Base-by-base conservation (phyloP, 2,329 filamentous ascomycete species). In the Pyrenophora tritici-repentis region DNA sequence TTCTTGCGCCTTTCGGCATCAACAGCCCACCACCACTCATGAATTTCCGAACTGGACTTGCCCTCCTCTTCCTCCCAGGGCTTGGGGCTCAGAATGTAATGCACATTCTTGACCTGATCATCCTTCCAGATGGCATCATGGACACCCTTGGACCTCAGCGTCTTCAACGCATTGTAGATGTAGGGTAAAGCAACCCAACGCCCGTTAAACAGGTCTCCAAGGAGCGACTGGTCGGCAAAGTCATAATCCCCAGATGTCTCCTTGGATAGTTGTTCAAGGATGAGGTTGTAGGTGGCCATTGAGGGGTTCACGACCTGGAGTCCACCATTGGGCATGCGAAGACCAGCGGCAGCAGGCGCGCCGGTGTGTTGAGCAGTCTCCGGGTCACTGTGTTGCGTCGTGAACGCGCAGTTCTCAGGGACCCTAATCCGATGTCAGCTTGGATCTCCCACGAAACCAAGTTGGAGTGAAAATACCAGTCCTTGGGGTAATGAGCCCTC, bases 401-500 rank as follows among this genome's bases (percentile, higher is more conserved):
- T 86, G 68, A 82, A 86, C 8, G 82, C 84, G 67, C 84, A 86
- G 56, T 86, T 86, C 47, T 76, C 75, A 0, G 83, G 82, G 6
- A 82, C 66, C 78, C 77, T 58, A 20, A 22, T 34, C 5, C 4
- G 4, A 10, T 9, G 35, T 55, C 18, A 55, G 37, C n/a, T 5
- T 33, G 3, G 2, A 13, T 13, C 16, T 36, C 24, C 14, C 16
- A 12, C 26, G 7, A 13, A 33, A 7, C 3, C 18, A 20, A 13
- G 32, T 12, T 6, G 2, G 13, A 17, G 10, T 9, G 16, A 4
- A 29, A n/a, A 31, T 75, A 84, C 85, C 89, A 96, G 70, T 90
- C 76, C 41, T 76, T 73, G 0, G 91, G 91, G 73, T 96, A 96
- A 75, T 95, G 89, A 24, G 83, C 67, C 72, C 90, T 91, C 62